phyloP scores from a whole-genome alignment of 805 yeast genomes.

The Teunomyces panamensis region DNA sequence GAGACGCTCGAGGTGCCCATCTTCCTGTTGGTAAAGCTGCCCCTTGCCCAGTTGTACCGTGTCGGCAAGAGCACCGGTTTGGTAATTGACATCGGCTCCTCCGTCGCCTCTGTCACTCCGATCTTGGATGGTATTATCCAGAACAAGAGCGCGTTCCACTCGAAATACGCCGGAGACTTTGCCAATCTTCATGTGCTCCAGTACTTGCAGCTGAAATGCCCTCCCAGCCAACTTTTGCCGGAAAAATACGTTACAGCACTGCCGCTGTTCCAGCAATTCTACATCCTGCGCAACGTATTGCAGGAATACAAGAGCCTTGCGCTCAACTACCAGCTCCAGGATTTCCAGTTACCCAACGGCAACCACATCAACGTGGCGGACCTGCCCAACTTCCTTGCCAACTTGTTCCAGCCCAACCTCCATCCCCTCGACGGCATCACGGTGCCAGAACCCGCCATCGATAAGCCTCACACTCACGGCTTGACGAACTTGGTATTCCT shows the following conservation, averaged over 20 bases:
- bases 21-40: slow-evolving; percentile 71
- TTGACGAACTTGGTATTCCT: slow-evolving; percentile 39
- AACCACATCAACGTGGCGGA: slow-evolving; percentile 41
- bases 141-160: slow-evolving; percentile 59
- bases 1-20: slow-evolving; percentile 73
- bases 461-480: slow-evolving; percentile 48
- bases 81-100: slow-evolving; percentile 77
- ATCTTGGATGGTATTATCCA: slow-evolving; percentile 72
- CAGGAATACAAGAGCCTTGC: slow-evolving; percentile 33
- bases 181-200: slow-evolving; percentile 61
- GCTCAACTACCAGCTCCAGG: slow-evolving; percentile 18
- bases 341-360: slow-evolving; percentile 62
- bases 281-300: slow-evolving; percentile 31
- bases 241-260: slow-evolving; percentile 10
- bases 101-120: slow-evolving; percentile 70
- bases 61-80: slow-evolving; percentile 74
- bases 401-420: slow-evolving; percentile 63
- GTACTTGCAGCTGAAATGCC: slow-evolving; percentile 30
- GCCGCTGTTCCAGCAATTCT: slow-evolving; percentile 36
- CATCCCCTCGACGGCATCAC: slow-evolving; percentile 40
- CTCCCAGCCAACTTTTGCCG: slow-evolving; percentile 16
- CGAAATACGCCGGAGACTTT: slow-evolving; percentile 84
- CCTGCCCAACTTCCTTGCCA: slow-evolving; percentile 57
- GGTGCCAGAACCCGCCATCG: slow-evolving; percentile 36
- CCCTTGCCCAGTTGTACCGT: slow-evolving; percentile 76